phyloP scores from a whole-genome alignment of 371 early-diverging fungal species.

The Polyrhizophydium stewartii region DNA sequence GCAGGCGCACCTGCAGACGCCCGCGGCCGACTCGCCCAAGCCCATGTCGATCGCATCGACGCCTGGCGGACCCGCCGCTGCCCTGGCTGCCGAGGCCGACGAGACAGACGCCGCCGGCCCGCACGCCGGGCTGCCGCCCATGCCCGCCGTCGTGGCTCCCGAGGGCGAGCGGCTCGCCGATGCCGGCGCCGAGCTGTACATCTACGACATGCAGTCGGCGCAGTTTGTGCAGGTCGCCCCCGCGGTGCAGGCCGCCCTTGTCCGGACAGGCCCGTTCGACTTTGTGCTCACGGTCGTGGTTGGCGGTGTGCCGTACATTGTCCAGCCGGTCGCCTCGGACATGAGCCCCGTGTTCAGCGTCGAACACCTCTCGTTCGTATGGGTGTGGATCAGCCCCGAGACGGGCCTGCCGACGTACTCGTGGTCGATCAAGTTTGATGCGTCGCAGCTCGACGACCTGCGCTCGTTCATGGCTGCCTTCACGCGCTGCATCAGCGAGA shows the following conservation, averaged over 20 bases:
- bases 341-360: conserved; percentile 74
- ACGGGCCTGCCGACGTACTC: conserved; percentile 46
- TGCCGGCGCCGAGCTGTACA: conserved; percentile 47
- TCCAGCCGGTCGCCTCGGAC: conserved; percentile 58
- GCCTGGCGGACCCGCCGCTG: not conserved
- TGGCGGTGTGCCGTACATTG: conserved; percentile 35
- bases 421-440: conserved; percentile 57
- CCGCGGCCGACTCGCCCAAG: not conserved
- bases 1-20: not conserved
- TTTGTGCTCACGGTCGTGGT: conserved; percentile 56
- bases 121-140: not conserved
- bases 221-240: conserved; percentile 44
- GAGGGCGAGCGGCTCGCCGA: conserved; percentile 25
- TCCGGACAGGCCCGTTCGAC: conserved; percentile 20
- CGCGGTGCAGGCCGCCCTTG: conserved; percentile 43
- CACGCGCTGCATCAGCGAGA: conserved; percentile 50
- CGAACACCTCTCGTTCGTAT: conserved; percentile 56
- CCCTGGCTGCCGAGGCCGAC: not conserved
- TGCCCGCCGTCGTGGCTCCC: conserved; percentile 3
- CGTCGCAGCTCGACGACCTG: conserved; percentile 7
- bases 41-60: conserved; percentile 11
- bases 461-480: conserved; percentile 49
- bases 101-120: not conserved
- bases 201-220: conserved; percentile 44
- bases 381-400: conserved; percentile 47